Percentiles rank a stretch among this genome's conserved stretches.
Conservation (phyloP, 768 basidiomycete species). For the Strobilomyces echinocephalus region DNA sequence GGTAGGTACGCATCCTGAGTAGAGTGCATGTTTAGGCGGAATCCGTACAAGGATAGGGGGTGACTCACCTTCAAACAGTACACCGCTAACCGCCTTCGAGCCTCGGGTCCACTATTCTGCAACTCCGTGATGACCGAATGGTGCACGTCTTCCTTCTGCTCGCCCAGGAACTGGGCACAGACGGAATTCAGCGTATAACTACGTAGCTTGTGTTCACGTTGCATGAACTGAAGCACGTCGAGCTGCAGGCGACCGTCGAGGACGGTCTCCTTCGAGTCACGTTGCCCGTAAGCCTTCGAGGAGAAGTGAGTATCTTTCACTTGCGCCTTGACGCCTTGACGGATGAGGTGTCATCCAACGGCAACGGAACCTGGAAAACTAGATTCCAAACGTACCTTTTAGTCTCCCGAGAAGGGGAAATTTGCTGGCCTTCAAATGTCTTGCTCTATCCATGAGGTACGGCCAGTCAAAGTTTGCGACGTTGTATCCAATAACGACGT, state of each 20-base stretch:
- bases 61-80: conserved; percentile 87
- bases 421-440: conserved; percentile 60
- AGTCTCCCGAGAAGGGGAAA: conserved; percentile 78
- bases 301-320: conserved; percentile 95
- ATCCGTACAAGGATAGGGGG: not conserved
- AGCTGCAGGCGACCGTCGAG: conserved; percentile 93
- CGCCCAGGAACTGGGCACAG: conserved; percentile 94
- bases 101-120: conserved; percentile 95
- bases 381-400: conserved; percentile 44
- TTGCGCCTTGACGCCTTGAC: conserved; percentile 66
- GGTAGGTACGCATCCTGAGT: conserved; percentile 94
- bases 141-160: conserved; percentile 99
- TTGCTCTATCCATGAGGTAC: conserved; percentile 90
- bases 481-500: conserved; percentile 96
- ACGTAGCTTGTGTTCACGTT: conserved; percentile 94
- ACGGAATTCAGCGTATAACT: conserved; percentile 98
- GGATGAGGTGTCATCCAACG: conserved; percentile 4
- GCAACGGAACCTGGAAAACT: not conserved
- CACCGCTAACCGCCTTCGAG: conserved; percentile 85
- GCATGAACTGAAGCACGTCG: conserved; percentile 96
- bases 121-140: conserved; percentile 97
- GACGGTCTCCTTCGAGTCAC: conserved; percentile 90
- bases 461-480: conserved; percentile 93
- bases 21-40: conserved; percentile 3
- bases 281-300: conserved; percentile 94